phyloP scores from a whole-genome alignment of 2,329 filamentous ascomycete genomes.

The Microsporum ferrugineum region DNA sequence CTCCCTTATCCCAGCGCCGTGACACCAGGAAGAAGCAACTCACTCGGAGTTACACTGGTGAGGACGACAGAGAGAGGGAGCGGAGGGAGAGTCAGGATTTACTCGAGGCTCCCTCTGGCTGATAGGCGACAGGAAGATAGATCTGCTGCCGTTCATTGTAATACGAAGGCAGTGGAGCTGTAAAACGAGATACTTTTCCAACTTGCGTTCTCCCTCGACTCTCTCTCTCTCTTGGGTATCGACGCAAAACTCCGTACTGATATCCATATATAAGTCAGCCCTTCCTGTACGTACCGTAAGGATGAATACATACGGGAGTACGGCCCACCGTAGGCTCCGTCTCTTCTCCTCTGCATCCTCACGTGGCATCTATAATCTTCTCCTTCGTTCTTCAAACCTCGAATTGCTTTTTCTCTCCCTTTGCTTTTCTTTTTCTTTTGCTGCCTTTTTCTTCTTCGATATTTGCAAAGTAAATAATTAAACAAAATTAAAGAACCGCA shows the following conservation, averaged over 20 bases:
- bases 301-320: neutral
- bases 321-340: neutral
- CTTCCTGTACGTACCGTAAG: neutral
- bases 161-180: neutral
- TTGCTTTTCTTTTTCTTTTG: neutral
- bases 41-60: neutral
- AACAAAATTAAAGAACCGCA: constrained; percentile 4
- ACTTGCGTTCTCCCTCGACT: neutral
- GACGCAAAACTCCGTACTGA: neutral
- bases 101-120: neutral
- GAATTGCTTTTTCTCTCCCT: neutral
- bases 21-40: neutral
- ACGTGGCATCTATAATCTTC: constrained; percentile 1
- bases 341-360: neutral
- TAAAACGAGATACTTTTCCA: neutral
- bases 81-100: neutral
- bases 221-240: neutral
- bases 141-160: neutral
- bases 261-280: neutral
- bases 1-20: too few species aligned
- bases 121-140: neutral
- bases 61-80: neutral
- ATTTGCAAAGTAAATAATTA: constrained; percentile 2
- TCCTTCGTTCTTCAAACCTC: neutral
- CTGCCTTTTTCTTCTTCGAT: neutral